Base-by-base conservation (phyloP, 495 filamentous ascomycete genomes). In the Zalerion maritima region DNA sequence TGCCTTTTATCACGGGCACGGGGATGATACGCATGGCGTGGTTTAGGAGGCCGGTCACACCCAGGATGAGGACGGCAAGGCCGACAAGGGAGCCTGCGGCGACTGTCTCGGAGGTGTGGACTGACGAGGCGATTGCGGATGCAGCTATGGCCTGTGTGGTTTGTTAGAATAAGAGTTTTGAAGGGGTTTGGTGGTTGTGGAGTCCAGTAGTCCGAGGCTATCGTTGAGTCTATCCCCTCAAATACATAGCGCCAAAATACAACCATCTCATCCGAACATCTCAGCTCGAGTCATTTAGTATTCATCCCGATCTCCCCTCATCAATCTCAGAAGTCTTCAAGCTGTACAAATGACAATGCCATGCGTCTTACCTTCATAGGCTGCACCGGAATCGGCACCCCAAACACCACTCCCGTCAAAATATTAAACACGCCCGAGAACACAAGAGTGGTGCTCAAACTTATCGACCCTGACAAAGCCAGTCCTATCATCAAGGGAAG, bases 351-450 rank as follows among this genome's bases (percentile, higher is more conserved):
- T n/a, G 21, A 17, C 22, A 10, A 9, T 15, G 15, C n/a, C n/a
- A n/a, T n/a, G n/a, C n/a, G n/a, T n/a, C 42, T 26, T 32, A 67
- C 67, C 45, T 71, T 84, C 78, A 89, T 82, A 7, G 81, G 81
- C 51, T 87, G 81, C 0, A 93, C 81, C 0, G 84, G 84, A 0
- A 93, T 48, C 0, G 84, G 84, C 14, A 94, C 74, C 6, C 86
- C 86, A 43, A 92, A 96, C 18, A 73, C 47, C 3, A 75, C 43
- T 6, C 87, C 87, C 0, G 83, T 93, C 4, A 75, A 33, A 28
- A 96, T 71, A 42, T 96, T 96, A 42, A 75, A 84, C 4, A 86
- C 36, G 1, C 87, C 87, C 0, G 80, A 79, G 50, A 94, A 91
- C 3, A 94, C 67, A 1, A 96, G 66, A 0, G 87, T 94, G 27